These are phyloP conservation scores for Schizonepeta tenuifolia DNA, from an alignment of 257 asterid genomes.

Conservation along the genomic window DNA sequence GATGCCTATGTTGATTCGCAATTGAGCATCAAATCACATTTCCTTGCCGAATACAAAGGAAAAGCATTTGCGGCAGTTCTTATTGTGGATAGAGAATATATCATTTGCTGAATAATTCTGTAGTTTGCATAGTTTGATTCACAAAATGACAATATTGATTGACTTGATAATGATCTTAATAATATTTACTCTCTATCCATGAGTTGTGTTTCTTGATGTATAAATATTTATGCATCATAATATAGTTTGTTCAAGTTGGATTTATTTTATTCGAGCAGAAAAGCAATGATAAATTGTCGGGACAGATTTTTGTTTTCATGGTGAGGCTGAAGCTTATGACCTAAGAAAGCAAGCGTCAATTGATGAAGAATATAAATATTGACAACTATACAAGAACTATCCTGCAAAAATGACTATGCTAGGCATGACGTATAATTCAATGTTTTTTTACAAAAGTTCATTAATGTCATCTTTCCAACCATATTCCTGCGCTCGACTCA, in stretches of 20 bases:
- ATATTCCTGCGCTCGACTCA: conserved; percentile 40
- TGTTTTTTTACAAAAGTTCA: conserved; percentile 8
- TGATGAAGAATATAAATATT: conserved; percentile 29
- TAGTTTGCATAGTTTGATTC: not conserved
- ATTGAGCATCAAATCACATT: not conserved
- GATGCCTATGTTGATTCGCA: not conserved
- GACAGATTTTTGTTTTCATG: not conserved
- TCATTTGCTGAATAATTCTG: conserved; percentile 3
- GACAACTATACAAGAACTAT: conserved; percentile 33
- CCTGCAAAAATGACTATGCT: conserved; percentile 28
- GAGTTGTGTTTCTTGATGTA: too few species aligned
- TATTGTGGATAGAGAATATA: not conserved
- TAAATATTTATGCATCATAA: too few species aligned
- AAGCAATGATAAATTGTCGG: not conserved
- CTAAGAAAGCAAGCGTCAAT: conserved; percentile 14
- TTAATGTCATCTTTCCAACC: conserved; percentile 38
- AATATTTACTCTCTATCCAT: too few species aligned
- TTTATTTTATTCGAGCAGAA: too few species aligned
- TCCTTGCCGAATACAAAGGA: not conserved
- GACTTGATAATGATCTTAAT: too few species aligned
- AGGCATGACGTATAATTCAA: not conserved
- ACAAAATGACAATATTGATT: not conserved
- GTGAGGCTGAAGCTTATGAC: conserved; percentile 7
- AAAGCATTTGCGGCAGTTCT: not conserved
- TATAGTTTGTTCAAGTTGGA: too few species aligned